Evolutionary conservation across 305 asterid species (phyloP).

Genomic region (Fraxinus platypoda): DNA sequence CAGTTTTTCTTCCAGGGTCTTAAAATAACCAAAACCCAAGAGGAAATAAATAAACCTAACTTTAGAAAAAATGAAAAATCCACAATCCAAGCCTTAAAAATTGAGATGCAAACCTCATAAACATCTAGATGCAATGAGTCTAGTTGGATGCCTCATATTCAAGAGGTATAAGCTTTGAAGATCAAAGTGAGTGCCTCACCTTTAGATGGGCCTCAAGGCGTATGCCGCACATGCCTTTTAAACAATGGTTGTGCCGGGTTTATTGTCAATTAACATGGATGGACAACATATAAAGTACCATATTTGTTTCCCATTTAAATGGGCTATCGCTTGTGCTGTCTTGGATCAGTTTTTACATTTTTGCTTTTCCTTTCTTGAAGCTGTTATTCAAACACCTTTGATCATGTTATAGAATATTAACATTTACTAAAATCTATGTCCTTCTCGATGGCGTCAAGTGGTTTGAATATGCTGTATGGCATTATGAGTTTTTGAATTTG

Average conservation of each 20-base stretch:
- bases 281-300: background rate
- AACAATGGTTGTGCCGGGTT: background rate
- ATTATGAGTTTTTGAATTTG: constrained; percentile 13
- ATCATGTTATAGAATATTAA: background rate
- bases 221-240: background rate
- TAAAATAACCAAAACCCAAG: background rate
- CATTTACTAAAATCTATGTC: background rate
- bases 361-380: background rate
- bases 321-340: background rate
- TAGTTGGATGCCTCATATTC: background rate
- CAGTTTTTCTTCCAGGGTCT: background rate
- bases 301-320: background rate
- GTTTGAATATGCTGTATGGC: background rate
- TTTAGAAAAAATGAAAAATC: background rate
- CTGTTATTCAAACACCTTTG: background rate
- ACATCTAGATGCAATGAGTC: background rate
- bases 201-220: background rate
- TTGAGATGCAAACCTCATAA: background rate
- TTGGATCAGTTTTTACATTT: background rate
- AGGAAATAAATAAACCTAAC: background rate
- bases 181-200: background rate
- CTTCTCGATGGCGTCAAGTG: background rate
- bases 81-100: background rate
- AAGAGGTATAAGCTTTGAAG: background rate
- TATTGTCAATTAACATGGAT: background rate